Base-by-base conservation (phyloP, 257 asterid species). In the Linderniella brevidens region DNA sequence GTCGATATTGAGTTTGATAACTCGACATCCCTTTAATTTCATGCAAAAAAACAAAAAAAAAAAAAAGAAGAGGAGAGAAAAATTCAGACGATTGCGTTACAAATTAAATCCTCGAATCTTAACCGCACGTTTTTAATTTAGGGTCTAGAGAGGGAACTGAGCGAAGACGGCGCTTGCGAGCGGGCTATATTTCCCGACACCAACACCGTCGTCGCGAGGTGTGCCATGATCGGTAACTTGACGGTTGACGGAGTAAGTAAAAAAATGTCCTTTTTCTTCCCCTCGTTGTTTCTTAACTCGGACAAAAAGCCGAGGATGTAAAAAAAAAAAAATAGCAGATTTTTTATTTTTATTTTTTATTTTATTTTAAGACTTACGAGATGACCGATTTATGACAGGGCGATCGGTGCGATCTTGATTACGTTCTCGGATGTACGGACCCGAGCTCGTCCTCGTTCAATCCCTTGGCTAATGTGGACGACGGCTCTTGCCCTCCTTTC, bases 161-260 rank as follows among this genome's bases (percentile, higher is more conserved):
- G 90, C 52, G 69, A 57, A 63, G 94, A 86, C 0, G 92, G 94
- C 37, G 96, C 96, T 8, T 82, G 96, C 43, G 94, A 82, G 18
- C 19, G 49, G 62, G 94, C 93, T 19, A 86, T 82, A 49, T 86
- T 79, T 58, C 92, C 93, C 1, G 96, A 82, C 75, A 60, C 82
- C n/a, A 65, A 58, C 48, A 37, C 64, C 5, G 66, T 86, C 12
- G 50, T 54, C 49, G 58, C 75, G 29, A 74, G 75, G 17, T 86
- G 96, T 72, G 92, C 90, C 38, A 67, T 86, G 71, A 59, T 72
- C 11, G 94, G 86, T 5, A 86, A 82, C 69, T 63, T 77, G 52
- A 17, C 79, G 4, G 52, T 69, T 2, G 87, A 72, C 60, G 96
- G 96, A 41, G 96, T 79, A 60, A 74, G 93, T 77, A 8, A 6